Base-by-base conservation (phyloP, 2,329 filamentous ascomycete species). In the Trichoderma endophyticum region DNA sequence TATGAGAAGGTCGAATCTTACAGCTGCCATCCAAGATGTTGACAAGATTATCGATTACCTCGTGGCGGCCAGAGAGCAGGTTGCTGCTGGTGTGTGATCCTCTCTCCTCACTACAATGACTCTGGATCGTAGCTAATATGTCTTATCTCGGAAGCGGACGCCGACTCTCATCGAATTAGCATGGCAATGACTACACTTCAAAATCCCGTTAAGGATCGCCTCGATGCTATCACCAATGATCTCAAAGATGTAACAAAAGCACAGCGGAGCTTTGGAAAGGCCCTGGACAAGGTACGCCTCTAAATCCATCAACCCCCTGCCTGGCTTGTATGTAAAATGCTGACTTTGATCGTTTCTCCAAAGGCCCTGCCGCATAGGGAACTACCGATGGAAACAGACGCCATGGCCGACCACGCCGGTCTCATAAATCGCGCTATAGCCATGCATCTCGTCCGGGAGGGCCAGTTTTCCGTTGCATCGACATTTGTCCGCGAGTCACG, bases 401-500 rank as follows among this genome's bases (percentile, higher is more conserved):
- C 91, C 39, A 90, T 98, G 81, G 90, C 89, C 1, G 88, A 91
- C 24, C 90, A 97, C 75, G 88, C 92, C 4, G 85, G 87, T 18
- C 86, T 98, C 14, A 93, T 98, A 79, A 97, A 98, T 82, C 90
- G 95, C 71, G 95, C 96, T 7, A 97, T 99, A 76, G 93, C 93
- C 11, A 98, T 98, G 94, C 96, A 99, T 79, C 88, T 99, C 26
- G 87, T 99, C 51, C 93, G 96, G 54, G 95, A 98, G 83, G 96
- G 96, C 63, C 93, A 97, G 79, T 99, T 99, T 81, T 87, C 87
- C 26, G 95, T 97, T 2, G 95, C 95, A 14, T 90, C 91, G 18
- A 94, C 91, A 1, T 98, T 99, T 77, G 89, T 97, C 63, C 84
- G 87, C 15, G 96, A 98, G 84, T 89, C 84, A 18, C 82, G 84